A percentile compares a stretch with the other conserved stretches of the same genome.
Evolutionary conservation across 345 rosid genomes (phyloP).

Genomic region (Psidium friedrichsthalianum): DNA sequence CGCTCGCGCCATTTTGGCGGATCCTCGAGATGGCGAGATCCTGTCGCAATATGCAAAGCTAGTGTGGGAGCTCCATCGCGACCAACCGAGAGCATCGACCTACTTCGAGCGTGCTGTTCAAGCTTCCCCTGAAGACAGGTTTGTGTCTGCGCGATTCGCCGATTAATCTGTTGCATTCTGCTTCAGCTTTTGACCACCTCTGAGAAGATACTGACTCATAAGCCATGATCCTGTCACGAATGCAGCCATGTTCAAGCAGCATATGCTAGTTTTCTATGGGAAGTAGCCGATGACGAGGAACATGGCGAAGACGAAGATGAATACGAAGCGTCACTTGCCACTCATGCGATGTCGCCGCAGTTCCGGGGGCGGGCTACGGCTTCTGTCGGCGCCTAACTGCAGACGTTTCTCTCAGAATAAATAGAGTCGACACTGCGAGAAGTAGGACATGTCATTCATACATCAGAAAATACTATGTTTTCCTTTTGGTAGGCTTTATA

Average conservation of each 20-base stretch:
- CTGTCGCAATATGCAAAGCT: conserved; percentile 38
- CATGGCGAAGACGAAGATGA: conserved; percentile 1
- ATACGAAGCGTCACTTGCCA: not conserved
- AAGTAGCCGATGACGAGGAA: conserved; percentile 26
- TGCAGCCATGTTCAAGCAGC: conserved; percentile 61
- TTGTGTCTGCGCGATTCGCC: not conserved
- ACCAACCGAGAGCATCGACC: conserved; percentile 24
- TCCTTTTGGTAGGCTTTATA: not conserved
- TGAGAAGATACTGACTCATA: not conserved
- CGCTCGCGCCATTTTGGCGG: conserved; percentile 38
- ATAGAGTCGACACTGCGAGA: not conserved
- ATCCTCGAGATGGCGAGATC: conserved; percentile 44
- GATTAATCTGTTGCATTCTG: not conserved
- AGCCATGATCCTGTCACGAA: not conserved
- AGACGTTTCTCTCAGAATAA: not conserved
- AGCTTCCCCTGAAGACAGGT: conserved; percentile 47
- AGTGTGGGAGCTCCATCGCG: conserved; percentile 34
- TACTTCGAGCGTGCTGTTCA: conserved; percentile 41
- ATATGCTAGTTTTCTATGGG: conserved; percentile 57
- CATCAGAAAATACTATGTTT: not conserved
- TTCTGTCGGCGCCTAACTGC: not conserved
- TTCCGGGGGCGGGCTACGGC: not conserved
- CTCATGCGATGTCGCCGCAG: not conserved
- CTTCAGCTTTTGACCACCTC: not conserved
- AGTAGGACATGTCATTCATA: not conserved